Conservation (phyloP, 148 eudicot genomes). For the Cornus suecica region DNA sequence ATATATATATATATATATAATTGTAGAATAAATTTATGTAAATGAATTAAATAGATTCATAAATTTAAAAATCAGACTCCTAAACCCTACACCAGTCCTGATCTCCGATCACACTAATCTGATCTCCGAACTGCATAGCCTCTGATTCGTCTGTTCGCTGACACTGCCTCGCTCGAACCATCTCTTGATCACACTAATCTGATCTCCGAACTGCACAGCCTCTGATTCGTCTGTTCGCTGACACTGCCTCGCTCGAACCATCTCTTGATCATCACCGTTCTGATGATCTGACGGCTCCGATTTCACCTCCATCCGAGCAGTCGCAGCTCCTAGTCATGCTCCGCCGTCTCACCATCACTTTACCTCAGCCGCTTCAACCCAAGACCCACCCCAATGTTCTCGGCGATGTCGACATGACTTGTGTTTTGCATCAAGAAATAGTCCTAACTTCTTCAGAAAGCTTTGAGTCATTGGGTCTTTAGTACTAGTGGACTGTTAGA, state of each 20-base stretch:
- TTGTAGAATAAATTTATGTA: too few species aligned
- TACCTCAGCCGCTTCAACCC: constrained; percentile 62
- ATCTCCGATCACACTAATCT: constrained; percentile 22
- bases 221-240: not conserved
- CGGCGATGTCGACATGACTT: not conserved
- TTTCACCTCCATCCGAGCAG: constrained; percentile 47
- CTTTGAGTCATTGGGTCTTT: not conserved
- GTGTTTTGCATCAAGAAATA: not conserved
- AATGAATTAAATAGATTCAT: too few species aligned
- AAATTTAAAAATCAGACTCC: too few species aligned
- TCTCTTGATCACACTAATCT: constrained; percentile 22
- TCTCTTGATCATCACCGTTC: constrained; percentile 23
- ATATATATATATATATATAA: too few species aligned
- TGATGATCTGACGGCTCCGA: constrained; percentile 56
- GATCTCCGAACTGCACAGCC: too few species aligned
- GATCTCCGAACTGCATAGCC: too few species aligned
- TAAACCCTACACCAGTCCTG: too few species aligned
- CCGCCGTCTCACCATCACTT: constrained; percentile 25
- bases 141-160: not conserved
- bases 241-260: constrained; percentile 29
- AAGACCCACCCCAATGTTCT: constrained; percentile 37
- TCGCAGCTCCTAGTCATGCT: constrained; percentile 32
- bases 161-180: constrained; percentile 29
- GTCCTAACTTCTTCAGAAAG: not conserved
- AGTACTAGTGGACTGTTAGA: not conserved